phyloP scores from a whole-genome alignment of 176 grass and related monocot species.

The Canna indica region DNA sequence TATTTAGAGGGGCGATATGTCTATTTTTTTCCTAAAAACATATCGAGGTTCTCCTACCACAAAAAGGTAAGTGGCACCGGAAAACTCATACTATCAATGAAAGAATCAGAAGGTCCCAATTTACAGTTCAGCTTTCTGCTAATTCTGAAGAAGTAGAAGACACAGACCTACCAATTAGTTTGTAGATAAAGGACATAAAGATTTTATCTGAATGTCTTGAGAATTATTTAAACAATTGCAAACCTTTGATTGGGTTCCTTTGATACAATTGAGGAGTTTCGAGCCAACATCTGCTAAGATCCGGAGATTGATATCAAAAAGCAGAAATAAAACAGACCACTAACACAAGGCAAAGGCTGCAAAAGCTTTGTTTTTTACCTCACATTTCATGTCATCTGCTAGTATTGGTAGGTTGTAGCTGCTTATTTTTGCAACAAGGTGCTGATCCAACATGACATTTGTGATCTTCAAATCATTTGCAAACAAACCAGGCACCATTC shows the following conservation, averaged over 20 bases:
- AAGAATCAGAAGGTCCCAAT: too few species aligned
- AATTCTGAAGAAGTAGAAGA: background rate
- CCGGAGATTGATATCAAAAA: background rate
- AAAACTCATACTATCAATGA: too few species aligned
- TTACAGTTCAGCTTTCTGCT: too few species aligned
- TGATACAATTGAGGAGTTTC: constrained; percentile 29
- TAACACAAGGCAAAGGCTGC: background rate
- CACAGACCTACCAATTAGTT: background rate
- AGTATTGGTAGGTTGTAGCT: constrained; percentile 79
- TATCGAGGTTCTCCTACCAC: too few species aligned
- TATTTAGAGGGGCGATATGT: too few species aligned
- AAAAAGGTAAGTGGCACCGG: too few species aligned
- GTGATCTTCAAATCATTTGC: constrained; percentile 76
- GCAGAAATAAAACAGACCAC: background rate
- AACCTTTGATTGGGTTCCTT: constrained; percentile 55
- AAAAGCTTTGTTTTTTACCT: constrained; percentile 25
- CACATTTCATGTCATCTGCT: constrained; percentile 42
- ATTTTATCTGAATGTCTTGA: constrained; percentile 2
- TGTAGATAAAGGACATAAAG: background rate
- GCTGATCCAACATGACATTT: constrained; percentile 80
- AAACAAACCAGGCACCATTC: constrained; percentile 67
- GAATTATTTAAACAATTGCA: background rate
- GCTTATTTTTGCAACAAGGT: constrained; percentile 80
- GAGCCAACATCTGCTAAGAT: constrained; percentile 9
- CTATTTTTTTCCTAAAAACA: too few species aligned